Evolutionary conservation across 768 basidiomycete species (phyloP).

Genomic region (Pholiota molesta): DNA sequence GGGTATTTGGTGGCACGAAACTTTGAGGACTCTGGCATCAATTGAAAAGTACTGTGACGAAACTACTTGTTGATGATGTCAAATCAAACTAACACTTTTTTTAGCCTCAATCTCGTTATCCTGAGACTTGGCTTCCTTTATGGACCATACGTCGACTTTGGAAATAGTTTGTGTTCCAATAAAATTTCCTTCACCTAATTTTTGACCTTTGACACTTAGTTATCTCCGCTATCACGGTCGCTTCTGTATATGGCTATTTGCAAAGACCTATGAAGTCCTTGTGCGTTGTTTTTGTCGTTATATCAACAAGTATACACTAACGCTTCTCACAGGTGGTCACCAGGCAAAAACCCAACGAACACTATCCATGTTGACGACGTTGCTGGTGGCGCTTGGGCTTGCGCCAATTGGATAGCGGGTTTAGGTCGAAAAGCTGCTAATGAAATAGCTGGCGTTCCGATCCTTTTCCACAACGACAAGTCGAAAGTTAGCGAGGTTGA

Average conservation of each 20-base stretch:
- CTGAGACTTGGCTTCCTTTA: constrained; percentile 76
- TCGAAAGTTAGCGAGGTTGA: constrained; percentile 64
- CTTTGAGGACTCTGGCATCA: constrained; percentile 70
- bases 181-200: background rate
- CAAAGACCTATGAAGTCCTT: constrained; percentile 86
- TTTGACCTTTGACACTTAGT: constrained; percentile 43
- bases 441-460: constrained; percentile 64
- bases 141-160: constrained; percentile 79
- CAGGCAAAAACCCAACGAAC: constrained; percentile 73
- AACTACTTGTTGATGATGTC: background rate
- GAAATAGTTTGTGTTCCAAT: constrained; percentile 52
- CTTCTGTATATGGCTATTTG: constrained; percentile 79
- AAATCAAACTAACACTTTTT: constrained; percentile 5
- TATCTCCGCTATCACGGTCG: constrained; percentile 71
- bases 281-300: constrained; percentile 41
- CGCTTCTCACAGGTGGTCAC: constrained; percentile 62
- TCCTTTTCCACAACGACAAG: constrained; percentile 73
- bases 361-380: constrained; percentile 82
- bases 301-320: constrained; percentile 17
- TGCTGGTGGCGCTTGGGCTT: constrained; percentile 76
- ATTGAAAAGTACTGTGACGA: constrained; percentile 62
- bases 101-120: constrained; percentile 79
- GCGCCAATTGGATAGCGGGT: constrained; percentile 72
- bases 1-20: constrained; percentile 91
- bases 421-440: constrained; percentile 69